Conservation (phyloP, 2,329 filamentous ascomycete species). For the Claviceps pusilla region DNA sequence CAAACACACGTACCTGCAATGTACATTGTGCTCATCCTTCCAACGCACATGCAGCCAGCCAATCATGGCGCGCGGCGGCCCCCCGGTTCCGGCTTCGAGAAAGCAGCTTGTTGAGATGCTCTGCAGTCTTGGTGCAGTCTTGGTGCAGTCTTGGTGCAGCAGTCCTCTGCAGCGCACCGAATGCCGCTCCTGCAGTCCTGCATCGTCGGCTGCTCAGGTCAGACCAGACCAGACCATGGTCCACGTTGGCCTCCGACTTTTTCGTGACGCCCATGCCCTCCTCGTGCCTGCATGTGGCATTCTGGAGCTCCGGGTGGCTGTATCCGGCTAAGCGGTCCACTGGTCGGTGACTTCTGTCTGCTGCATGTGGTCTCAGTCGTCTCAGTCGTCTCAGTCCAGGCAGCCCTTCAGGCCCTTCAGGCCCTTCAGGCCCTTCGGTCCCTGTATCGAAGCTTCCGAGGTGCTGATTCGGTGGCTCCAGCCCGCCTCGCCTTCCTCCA, state of each 20-base stretch:
- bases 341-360: no score
- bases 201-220: neutral
- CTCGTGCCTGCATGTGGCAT: neutral
- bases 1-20: no score
- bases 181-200: neutral
- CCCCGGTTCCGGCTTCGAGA: conserved; percentile 6
- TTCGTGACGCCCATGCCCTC: neutral
- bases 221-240: no score
- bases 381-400: no score
- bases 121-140: neutral
- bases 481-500: no score
- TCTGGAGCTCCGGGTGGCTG: neutral
- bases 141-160: no score
- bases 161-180: neutral
- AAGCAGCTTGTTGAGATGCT: neutral
- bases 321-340: neutral
- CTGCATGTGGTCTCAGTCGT: no score
- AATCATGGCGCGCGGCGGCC: conserved; percentile 10
- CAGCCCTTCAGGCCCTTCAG: no score
- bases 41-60: conserved; percentile 9
- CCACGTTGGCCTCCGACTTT: neutral
- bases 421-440: no score
- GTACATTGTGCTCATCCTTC: neutral
- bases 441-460: no score
- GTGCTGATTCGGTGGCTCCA: no score